These are phyloP conservation scores for Zygoascus sp. DNA, from an alignment of 1,139 yeast genomes.

Conservation along the genomic window DNA sequence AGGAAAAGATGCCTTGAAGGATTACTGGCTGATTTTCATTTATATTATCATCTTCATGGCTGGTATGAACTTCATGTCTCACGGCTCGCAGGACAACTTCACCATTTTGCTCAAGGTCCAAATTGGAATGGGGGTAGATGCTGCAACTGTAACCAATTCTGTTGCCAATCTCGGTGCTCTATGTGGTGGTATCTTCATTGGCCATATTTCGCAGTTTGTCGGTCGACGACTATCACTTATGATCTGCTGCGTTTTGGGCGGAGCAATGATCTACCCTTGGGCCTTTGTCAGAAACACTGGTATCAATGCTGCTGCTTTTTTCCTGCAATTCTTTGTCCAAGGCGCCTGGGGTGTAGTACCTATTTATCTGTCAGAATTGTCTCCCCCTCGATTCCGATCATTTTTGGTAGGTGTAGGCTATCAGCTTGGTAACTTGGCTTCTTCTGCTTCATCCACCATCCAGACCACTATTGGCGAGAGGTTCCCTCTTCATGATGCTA, in stretches of 20 bases:
- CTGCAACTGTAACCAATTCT: conserved; percentile 60
- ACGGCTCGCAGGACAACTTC: conserved; percentile 69
- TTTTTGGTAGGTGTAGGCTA: conserved; percentile 72
- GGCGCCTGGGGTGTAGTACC: conserved; percentile 91
- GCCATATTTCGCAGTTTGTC: conserved; percentile 54
- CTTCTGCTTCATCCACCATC: conserved; percentile 80
- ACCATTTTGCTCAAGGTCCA: conserved; percentile 60
- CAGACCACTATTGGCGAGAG: conserved; percentile 69
- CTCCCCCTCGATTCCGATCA: conserved; percentile 73
- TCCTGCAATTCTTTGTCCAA: conserved; percentile 75
- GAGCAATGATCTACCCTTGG: conserved; percentile 68
- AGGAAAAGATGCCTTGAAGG: conserved; percentile 30
- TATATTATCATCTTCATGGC: conserved; percentile 56
- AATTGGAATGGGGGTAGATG: conserved; percentile 46
- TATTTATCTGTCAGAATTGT: conserved; percentile 67
- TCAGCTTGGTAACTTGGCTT: conserved; percentile 79
- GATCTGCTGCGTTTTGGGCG: conserved; percentile 62
- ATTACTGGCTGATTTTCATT: conserved; percentile 40
- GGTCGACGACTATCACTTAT: conserved; percentile 60
- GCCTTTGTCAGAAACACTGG: conserved; percentile 53
- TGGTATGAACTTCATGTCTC: conserved; percentile 65
- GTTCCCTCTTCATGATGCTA: conserved; percentile 47
- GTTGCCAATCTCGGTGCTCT: conserved; percentile 71
- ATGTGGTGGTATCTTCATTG: conserved; percentile 57
- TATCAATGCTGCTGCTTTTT: conserved; percentile 73